Evolutionary conservation across 257 asterid species (phyloP), one percentile per base, ranked within the genome.

Genomic region (Solanum clarkiae): DNA sequence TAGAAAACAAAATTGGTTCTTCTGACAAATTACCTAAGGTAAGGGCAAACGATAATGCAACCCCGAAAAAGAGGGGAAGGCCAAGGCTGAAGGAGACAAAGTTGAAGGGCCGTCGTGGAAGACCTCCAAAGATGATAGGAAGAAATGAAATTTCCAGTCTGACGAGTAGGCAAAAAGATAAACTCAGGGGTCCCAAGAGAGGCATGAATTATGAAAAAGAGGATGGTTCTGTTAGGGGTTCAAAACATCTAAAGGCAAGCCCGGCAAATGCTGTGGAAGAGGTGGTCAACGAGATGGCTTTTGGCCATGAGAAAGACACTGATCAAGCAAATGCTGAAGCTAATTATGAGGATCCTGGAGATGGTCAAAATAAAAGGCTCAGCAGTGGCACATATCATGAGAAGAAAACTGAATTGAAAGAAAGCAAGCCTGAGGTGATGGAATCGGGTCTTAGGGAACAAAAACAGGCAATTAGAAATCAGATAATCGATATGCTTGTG

Each of bases 391-490:
- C 66, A 79, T 29, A 22, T 80, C 44, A 54, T 86, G 84, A 15
- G 62, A 22, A 18, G 86, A 80, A 69, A 65, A 85, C 85, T 87
- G 53, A 87, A 55, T 55, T 49, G 57, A 36, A 54, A 53, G 10
- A 84, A 72, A 10, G 82, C 56, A 82, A 11, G 22, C 84, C 86
- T 44, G 88, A 84, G 63, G 91, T 82, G 65, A 80, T 86, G 68
- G 92, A 89, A 32, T 51, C 85, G 90, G 92, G 98, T 63, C 93
- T 88, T 80, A 91, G 91, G 85, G 93, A 89, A 87, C 94, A 88
- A 89, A 89, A 95, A 88, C 94, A 93, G 88, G 81, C 88, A 63
- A 85, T 94, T 88, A 92, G 97, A 91, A 97, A 93, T 84, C 91
- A 92, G 88, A 95, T 95, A 29, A 84, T 94, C 42, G 84, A 60